A percentile compares a stretch with the other conserved stretches of the same genome.
These are phyloP conservation scores for Wilhelminamyces savonicus DNA, from an alignment of 805 yeast species.

Conservation along the genomic window DNA sequence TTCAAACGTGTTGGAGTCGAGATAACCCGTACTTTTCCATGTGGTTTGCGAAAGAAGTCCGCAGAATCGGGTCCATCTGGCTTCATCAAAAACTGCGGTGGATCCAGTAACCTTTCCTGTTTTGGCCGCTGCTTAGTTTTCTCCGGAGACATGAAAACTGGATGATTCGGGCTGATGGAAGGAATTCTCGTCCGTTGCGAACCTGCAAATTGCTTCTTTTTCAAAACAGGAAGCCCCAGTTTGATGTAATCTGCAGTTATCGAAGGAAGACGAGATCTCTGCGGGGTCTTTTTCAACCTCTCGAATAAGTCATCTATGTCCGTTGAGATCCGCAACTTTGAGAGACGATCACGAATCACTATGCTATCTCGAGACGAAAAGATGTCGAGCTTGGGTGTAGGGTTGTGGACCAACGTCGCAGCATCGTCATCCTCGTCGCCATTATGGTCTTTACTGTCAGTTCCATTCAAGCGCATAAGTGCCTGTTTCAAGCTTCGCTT, in stretches of 20 bases:
- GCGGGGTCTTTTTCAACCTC: slow-evolving; percentile 1
- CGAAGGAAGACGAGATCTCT: slow-evolving; percentile 19
- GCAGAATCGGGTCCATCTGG: no score
- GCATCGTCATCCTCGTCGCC: slow-evolving; percentile 7
- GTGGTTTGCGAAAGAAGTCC: no score
- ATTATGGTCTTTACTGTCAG: neutral
- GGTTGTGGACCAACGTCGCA: slow-evolving; percentile 3
- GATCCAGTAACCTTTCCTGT: no score
- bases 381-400: no score
- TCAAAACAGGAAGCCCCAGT: slow-evolving; percentile 17
- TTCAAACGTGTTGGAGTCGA: no score
- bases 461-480: slow-evolving; percentile 1
- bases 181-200: slow-evolving; percentile 18
- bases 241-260: slow-evolving; percentile 14
- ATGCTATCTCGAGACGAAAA: no score
- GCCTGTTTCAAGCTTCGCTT: slow-evolving; percentile 2
- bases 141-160: slow-evolving; percentile 19
- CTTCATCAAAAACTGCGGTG: no score
- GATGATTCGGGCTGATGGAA: slow-evolving; percentile 22
- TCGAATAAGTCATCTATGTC: no score
- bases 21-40: no score
- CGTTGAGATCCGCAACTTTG: no score
- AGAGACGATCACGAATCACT: no score
- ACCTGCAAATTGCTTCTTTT: slow-evolving; percentile 8
- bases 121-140: no score